Evolutionary conservation across 1,284 basidiomycete species (phyloP).

Genomic region (Heliocybe sulcata): DNA sequence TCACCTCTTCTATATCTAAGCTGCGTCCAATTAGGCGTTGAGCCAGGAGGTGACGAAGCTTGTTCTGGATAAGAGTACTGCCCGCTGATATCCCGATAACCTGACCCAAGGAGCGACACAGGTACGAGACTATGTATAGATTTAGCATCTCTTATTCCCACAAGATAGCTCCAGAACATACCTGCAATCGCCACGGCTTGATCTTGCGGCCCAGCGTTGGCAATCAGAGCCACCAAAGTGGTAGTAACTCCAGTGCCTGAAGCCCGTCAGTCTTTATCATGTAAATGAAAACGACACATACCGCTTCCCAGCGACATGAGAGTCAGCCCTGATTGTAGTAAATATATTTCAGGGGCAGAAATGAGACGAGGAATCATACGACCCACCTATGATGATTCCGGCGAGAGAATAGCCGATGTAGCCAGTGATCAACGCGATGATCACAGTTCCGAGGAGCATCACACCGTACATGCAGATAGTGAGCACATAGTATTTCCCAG

Average conservation of each 20-base stretch:
- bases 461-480: conserved; percentile 34
- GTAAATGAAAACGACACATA: conserved; percentile 29
- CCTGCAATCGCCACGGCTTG: conserved; percentile 55
- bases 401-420: background rate
- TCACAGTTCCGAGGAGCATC: conserved; percentile 30
- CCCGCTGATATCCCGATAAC: conserved; percentile 48
- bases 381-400: background rate
- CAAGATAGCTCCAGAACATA: background rate
- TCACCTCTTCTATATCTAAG: conserved; percentile 7
- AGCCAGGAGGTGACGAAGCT: conserved; percentile 36
- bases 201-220: conserved; percentile 50
- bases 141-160: background rate
- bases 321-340: background rate
- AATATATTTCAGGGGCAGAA: background rate
- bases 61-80: conserved; percentile 45
- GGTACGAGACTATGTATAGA: conserved; percentile 40
- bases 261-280: conserved; percentile 35
- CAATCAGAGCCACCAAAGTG: conserved; percentile 50
- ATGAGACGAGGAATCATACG: background rate
- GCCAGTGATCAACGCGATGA: conserved; percentile 33
- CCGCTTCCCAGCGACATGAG: background rate
- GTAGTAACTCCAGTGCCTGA: conserved; percentile 49
- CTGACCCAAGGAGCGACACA: conserved; percentile 56
- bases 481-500: conserved; percentile 47
- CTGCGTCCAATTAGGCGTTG: conserved; percentile 31